phyloP scores from a whole-genome alignment of 768 basidiomycete genomes.

The Mrakia frigida region DNA sequence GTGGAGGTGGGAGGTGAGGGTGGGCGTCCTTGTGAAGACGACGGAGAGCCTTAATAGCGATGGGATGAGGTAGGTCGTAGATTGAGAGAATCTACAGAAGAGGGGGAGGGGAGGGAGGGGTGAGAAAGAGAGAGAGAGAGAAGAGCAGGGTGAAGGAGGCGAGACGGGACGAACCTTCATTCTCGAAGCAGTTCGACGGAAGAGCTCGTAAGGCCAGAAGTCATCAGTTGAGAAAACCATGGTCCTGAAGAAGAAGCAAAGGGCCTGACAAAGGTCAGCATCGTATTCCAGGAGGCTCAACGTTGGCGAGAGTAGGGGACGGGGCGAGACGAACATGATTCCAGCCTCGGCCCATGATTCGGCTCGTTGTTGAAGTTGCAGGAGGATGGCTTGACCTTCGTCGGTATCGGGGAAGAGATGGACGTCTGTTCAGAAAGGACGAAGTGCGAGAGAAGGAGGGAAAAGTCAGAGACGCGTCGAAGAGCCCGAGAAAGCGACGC shows the following conservation, averaged over 20 bases:
- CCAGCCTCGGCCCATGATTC: conserved; percentile 73
- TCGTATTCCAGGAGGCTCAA: no score
- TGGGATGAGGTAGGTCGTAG: conserved; percentile 59
- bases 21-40: conserved; percentile 51
- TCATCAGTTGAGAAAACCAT: conserved; percentile 76
- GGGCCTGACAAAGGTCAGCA: no score
- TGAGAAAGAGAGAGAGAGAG: neutral
- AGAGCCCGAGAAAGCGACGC: neutral
- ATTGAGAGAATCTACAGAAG: conserved; percentile 60
- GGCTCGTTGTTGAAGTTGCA: conserved; percentile 79
- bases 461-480: neutral
- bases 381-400: conserved; percentile 67
- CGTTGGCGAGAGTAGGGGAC: neutral
- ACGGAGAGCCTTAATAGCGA: conserved; percentile 57
- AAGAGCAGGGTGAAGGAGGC: neutral
- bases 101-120: neutral
- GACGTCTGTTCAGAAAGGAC: conserved; percentile 36
- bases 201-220: conserved; percentile 55
- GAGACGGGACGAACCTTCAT: conserved; percentile 56
- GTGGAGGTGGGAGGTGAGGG: neutral
- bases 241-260: conserved; percentile 54
- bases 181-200: conserved; percentile 57
- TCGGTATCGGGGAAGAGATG: conserved; percentile 58
- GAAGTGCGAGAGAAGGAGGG: neutral
- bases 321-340: conserved; percentile 5